Percentiles rank a stretch among this genome's conserved stretches.
phyloP scores from a whole-genome alignment of 1,284 basidiomycete genomes.

The Cutaneotrichosporon dermatis region DNA sequence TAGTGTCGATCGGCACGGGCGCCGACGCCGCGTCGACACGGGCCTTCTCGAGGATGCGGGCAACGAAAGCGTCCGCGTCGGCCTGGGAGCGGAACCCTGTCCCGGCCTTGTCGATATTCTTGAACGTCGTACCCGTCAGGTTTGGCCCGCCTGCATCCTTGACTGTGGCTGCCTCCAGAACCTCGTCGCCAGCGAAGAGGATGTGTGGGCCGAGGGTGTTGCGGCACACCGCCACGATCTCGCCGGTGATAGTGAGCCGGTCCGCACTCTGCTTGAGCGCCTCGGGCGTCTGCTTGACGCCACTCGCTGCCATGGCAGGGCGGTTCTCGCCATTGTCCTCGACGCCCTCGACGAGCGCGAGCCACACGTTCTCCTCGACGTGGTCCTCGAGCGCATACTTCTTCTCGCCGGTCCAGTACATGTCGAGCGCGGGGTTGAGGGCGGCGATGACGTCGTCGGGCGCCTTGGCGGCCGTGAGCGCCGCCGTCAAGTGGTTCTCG shows the following conservation, averaged over 20 bases:
- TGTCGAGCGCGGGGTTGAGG: slow-evolving; percentile 19
- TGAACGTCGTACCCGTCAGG: slow-evolving; percentile 4
- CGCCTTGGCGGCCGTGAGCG: slow-evolving; percentile 11
- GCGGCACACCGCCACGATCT: slow-evolving; percentile 18
- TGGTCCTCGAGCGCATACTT: slow-evolving; percentile 15
- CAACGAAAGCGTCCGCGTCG: background rate
- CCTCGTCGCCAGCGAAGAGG: slow-evolving; percentile 13
- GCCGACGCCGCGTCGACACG: background rate
- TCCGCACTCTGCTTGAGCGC: slow-evolving; percentile 14
- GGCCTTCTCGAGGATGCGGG: background rate
- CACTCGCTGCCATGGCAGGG: slow-evolving; percentile 3
- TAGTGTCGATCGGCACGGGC: background rate
- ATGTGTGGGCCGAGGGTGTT: slow-evolving; percentile 17
- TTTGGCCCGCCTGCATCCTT: slow-evolving; percentile 19
- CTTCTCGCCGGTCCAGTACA: slow-evolving; percentile 18
- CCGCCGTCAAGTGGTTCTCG: slow-evolving; percentile 12
- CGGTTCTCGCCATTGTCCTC: slow-evolving; percentile 12
- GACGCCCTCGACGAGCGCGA: slow-evolving; percentile 18
- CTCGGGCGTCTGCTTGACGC: slow-evolving; percentile 5
- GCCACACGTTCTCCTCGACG: slow-evolving; percentile 20
- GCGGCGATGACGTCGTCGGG: slow-evolving; percentile 7
- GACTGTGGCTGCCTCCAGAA: slow-evolving; percentile 10
- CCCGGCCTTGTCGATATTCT: background rate
- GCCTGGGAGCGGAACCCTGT: background rate
- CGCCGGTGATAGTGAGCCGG: slow-evolving; percentile 15